Percentiles rank a stretch among this genome's conserved stretches.
Conservation (phyloP, 2,329 filamentous ascomycete genomes). For the Shiraia sp. region DNA sequence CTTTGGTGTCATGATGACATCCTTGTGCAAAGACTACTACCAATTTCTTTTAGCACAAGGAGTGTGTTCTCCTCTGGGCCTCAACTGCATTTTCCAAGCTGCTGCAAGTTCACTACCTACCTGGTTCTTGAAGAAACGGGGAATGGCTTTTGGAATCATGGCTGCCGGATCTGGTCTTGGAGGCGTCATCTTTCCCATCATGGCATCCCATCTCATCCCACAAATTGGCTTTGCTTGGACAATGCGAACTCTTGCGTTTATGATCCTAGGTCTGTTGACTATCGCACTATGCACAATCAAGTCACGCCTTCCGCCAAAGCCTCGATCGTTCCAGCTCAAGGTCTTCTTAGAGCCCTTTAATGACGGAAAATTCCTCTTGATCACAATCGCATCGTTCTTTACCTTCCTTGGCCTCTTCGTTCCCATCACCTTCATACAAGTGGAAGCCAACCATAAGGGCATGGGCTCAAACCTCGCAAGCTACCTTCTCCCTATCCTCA, state of each 20-base stretch:
- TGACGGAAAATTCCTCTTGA: conserved; percentile 50
- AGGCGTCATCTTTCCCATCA: conserved; percentile 65
- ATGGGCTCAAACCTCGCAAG: conserved; percentile 54
- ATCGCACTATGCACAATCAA: conserved; percentile 59
- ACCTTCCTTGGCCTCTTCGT: conserved; percentile 66
- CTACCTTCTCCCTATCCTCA: conserved; percentile 59
- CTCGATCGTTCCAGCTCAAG: conserved; percentile 34
- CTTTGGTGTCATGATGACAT: conserved; percentile 67
- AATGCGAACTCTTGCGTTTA: conserved; percentile 60
- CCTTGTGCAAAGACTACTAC: conserved; percentile 59
- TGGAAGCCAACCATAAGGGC: conserved; percentile 51
- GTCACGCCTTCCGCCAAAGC: conserved; percentile 52
- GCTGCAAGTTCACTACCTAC: conserved; percentile 49
- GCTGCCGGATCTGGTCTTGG: conserved; percentile 56
- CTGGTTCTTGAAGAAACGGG: conserved; percentile 56
- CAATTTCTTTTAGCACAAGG: conserved; percentile 61
- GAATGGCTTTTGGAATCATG: conserved; percentile 55
- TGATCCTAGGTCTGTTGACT: conserved; percentile 62
- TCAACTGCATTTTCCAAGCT: conserved; percentile 60
- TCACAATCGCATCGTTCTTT: conserved; percentile 56
- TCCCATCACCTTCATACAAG: conserved; percentile 54
- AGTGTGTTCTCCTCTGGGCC: conserved; percentile 54
- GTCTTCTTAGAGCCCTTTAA: conserved; percentile 39
- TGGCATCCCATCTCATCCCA: conserved; percentile 60
- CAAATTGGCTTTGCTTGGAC: conserved; percentile 62